phyloP scores from a whole-genome alignment of 768 basidiomycete genomes.

The Lactarius sanguifluus region DNA sequence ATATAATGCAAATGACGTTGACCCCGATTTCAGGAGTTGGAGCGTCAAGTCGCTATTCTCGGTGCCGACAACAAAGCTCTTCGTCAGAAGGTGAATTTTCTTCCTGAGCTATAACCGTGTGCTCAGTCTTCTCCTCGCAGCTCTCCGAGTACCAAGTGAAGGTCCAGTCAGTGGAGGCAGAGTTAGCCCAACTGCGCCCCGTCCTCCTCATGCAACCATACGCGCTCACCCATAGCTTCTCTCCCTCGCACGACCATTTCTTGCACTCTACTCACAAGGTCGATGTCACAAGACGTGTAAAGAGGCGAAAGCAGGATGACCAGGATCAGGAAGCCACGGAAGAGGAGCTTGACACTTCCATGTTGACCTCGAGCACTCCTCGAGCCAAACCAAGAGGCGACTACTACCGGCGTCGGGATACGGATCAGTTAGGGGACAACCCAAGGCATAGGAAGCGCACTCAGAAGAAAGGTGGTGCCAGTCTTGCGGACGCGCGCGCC shows the following conservation, averaged over 20 bases:
- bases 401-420: slow-evolving; percentile 29
- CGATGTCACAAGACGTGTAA: slow-evolving; percentile 13
- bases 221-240: slow-evolving; percentile 32
- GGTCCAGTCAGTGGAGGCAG: slow-evolving; percentile 56
- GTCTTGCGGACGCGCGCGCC: slow-evolving; percentile 60
- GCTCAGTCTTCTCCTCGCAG: slow-evolving; percentile 38
- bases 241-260: slow-evolving; percentile 30
- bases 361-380: slow-evolving; percentile 33
- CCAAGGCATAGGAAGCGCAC: slow-evolving; percentile 31
- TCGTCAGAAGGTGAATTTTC: slow-evolving; percentile 54
- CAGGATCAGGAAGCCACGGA: slow-evolving; percentile 31
- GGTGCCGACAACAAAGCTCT: slow-evolving; percentile 63
- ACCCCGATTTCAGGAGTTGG: slow-evolving; percentile 48
- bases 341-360: slow-evolving; percentile 31
- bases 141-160: slow-evolving; percentile 57
- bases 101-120: neutral
- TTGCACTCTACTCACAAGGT: slow-evolving; percentile 23
- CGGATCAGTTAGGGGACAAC: slow-evolving; percentile 22
- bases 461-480: slow-evolving; percentile 38
- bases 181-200: slow-evolving; percentile 64
- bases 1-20: slow-evolving; percentile 7
- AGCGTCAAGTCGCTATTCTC: slow-evolving; percentile 48
- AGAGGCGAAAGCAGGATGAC: slow-evolving; percentile 35
- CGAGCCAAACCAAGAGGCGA: slow-evolving; percentile 26
- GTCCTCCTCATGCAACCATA: slow-evolving; percentile 64